phyloP scores from a whole-genome alignment of 495 filamentous ascomycete species.

The Trichodelitschia bisporula region DNA sequence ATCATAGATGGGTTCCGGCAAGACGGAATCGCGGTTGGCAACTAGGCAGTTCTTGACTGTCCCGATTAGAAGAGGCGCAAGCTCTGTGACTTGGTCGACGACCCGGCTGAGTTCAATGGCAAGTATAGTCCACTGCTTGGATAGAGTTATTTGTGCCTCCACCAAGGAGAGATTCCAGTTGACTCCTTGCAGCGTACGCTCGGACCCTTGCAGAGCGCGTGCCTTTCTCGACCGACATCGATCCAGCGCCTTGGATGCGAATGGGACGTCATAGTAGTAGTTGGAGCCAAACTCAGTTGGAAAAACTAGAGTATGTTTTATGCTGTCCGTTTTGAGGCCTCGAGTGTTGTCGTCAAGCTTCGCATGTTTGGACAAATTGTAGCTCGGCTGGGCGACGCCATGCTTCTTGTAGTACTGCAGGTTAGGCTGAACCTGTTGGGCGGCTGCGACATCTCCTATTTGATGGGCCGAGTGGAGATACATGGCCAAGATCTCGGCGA shows the following conservation, averaged over 20 bases:
- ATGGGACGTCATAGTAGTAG: constrained; percentile 59
- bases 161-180: constrained; percentile 80
- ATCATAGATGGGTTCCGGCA: constrained; percentile 48
- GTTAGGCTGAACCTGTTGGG: constrained; percentile 42
- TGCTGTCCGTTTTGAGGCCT: constrained; percentile 39
- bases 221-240: too few species aligned
- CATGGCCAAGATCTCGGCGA: constrained; percentile 77
- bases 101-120: constrained; percentile 58
- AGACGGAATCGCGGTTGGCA: constrained; percentile 37
- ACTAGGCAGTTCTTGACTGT: constrained; percentile 50
- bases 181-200: too few species aligned
- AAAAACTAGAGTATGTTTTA: constrained; percentile 48
- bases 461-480: constrained; percentile 64
- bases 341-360: constrained; percentile 69
- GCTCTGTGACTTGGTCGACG: constrained; percentile 28
- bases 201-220: too few species aligned
- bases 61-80: constrained; percentile 39
- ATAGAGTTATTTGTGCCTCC: constrained; percentile 71
- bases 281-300: constrained; percentile 36
- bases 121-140: constrained; percentile 75
- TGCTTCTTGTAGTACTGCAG: constrained; percentile 52
- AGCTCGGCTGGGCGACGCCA: constrained; percentile 46
- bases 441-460: constrained; percentile 35
- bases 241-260: constrained; percentile 44
- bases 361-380: constrained; percentile 64